Conservation (phyloP, 306 rosid genomes). For the Fragaria ananassa region DNA sequence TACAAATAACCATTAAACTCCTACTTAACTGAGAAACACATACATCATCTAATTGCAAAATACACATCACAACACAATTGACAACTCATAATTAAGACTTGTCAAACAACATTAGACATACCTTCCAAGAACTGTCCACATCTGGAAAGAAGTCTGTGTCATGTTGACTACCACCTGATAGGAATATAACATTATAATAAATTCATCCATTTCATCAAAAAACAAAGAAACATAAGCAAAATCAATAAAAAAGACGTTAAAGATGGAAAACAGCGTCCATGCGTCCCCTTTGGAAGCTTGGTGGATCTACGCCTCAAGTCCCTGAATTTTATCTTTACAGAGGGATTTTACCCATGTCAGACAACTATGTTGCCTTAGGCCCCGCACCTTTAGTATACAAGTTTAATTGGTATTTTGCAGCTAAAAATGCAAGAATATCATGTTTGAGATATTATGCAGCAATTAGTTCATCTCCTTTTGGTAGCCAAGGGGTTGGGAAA, state of each 20-base stretch:
- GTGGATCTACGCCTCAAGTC: neutral
- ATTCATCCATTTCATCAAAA: neutral
- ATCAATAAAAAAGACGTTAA: neutral
- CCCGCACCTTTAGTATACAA: neutral
- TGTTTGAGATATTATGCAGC: neutral
- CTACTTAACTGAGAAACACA: neutral
- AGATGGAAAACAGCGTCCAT: neutral
- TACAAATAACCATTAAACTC: neutral
- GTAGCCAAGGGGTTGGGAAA: neutral
- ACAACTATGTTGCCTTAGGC: neutral
- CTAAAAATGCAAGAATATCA: neutral
- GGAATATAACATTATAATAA: constrained; percentile 14
- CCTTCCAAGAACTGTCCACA: constrained; percentile 91
- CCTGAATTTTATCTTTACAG: neutral
- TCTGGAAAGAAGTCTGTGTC: constrained; percentile 70
- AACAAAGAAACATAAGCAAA: neutral
- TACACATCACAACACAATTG: neutral
- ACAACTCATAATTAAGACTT: constrained; percentile 6
- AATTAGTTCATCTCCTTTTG: neutral
- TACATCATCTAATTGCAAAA: neutral
- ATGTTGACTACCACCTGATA: constrained; percentile 66
- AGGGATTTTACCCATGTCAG: neutral
- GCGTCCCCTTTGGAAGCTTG: neutral
- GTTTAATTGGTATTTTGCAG: neutral
- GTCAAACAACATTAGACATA: constrained; percentile 37